A percentile compares a stretch with the other conserved stretches of the same genome.
Evolutionary conservation across 805 yeast genomes (phyloP).

Genomic region (Candida ortonii): DNA sequence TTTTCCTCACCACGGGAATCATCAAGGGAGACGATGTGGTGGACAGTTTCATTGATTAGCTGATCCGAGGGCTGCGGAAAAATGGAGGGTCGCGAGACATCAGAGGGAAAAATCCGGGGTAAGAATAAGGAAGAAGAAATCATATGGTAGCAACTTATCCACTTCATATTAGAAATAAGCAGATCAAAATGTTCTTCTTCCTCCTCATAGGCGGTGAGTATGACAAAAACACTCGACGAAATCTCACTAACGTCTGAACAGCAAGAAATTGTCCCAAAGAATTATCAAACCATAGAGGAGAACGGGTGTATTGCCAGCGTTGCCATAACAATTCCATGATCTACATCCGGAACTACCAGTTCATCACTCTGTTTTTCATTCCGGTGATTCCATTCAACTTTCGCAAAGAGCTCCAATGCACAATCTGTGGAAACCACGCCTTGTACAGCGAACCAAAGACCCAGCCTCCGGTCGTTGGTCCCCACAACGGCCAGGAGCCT

Average conservation of each 20-base stretch:
- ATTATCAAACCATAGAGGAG: slow-evolving; percentile 11
- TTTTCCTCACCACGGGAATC: slow-evolving; percentile 45
- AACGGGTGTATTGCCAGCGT: slow-evolving; percentile 23
- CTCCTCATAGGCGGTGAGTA: slow-evolving; percentile 24
- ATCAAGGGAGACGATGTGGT: slow-evolving; percentile 37
- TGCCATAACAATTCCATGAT: slow-evolving; percentile 30
- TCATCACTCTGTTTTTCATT: slow-evolving; percentile 25
- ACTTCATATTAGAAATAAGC: too few relatives aligned
- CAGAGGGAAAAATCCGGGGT: too few relatives aligned
- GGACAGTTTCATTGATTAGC: too few relatives aligned
- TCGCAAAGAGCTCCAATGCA: slow-evolving; percentile 24
- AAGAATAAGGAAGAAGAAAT: too few relatives aligned
- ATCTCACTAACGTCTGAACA: slow-evolving; percentile 3
- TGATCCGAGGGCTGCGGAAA: too few relatives aligned
- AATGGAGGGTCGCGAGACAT: too few relatives aligned
- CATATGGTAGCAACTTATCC: too few relatives aligned
- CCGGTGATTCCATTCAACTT: slow-evolving; percentile 27
- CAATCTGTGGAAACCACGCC: slow-evolving; percentile 22
- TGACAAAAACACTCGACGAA: too few relatives aligned
- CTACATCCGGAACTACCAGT: slow-evolving; percentile 21
- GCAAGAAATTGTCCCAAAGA: slow-evolving; percentile 15
- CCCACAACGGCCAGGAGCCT: too few relatives aligned
- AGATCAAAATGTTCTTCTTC: slow-evolving; percentile 18
- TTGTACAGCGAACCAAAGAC: slow-evolving; percentile 9
- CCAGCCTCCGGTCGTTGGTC: too few relatives aligned